Base-by-base conservation (phyloP, 495 filamentous ascomycete genomes). In the Penicillium daleae region DNA sequence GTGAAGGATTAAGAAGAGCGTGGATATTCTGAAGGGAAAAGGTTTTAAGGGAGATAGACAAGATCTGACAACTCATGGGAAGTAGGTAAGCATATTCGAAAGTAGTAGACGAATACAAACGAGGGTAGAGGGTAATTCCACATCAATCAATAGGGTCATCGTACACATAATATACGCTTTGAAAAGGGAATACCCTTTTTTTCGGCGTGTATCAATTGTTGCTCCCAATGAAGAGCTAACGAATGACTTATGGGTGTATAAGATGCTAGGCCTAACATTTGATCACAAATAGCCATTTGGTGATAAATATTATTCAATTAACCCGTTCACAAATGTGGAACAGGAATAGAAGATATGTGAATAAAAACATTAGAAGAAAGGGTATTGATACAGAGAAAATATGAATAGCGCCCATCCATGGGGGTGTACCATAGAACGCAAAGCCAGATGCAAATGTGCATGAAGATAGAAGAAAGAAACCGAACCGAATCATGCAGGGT, bases 391-490 rank as follows among this genome's bases (percentile, higher is more conserved):
- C 31, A 35, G 29, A 17, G 21, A 33, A n/a, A 35, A 35, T 15
- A 33, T 22, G 31, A 26, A 54, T 12, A 22, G 12, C n/a, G 21
- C 24, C 15, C 32, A 21, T 33, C 2, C 3, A 21, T 8, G 51
- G 31, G n/a, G 24, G 24, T 31, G 31, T 32, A 22, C 31, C 51
- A 27, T 5, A 13, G 27, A 32, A 32, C 15, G 31, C 22, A 33
- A 54, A 35, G 10, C 51, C 51, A 54, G 29, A 49, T 40, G 57
- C 56, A 57, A 19, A 54, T 37, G 21, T 54, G 51, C 51, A 54
- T 22, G 29, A 54, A 22, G 8, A 54, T 32, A 35, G 29, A 27
- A 54, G 19, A 53, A 21, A 42, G 54, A 42, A 24, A 40, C 21
- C 54, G 31, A 26, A 56, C 10, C 26, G 19, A n/a, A 37, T 33